phyloP scores from a whole-genome alignment of 768 basidiomycete species.

The Tephrocybe sp. region DNA sequence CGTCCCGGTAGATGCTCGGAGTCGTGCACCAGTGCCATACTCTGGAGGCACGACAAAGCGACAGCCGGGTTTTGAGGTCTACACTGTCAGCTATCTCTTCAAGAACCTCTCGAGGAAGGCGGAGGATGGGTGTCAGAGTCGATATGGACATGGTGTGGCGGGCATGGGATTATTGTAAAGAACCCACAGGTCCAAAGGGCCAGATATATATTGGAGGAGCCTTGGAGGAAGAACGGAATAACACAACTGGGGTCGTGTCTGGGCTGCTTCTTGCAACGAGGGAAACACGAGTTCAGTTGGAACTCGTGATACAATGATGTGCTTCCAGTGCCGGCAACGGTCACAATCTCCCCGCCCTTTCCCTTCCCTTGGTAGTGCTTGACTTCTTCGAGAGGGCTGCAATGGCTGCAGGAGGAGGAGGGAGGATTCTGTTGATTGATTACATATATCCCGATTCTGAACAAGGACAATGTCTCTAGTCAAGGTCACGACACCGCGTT shows the following conservation, averaged over 20 bases:
- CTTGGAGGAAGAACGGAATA: background rate
- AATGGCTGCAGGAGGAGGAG: background rate
- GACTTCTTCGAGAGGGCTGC: background rate
- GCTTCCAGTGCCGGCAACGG: constrained; percentile 9
- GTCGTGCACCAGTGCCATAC: constrained; percentile 31
- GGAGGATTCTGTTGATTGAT: background rate
- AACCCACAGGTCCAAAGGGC: background rate
- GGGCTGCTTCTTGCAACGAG: constrained; percentile 15
- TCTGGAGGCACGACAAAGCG: constrained; percentile 33
- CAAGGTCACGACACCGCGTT: background rate
- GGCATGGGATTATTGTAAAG: constrained; percentile 1
- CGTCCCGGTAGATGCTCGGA: constrained; percentile 32
- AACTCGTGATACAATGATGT: constrained; percentile 7
- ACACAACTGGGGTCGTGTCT: constrained; percentile 1
- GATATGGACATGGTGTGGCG: constrained; percentile 11
- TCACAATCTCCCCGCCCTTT: background rate
- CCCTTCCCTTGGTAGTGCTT: too few relatives aligned
- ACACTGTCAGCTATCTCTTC: constrained; percentile 32
- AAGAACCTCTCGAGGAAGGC: constrained; percentile 36
- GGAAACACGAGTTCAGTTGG: constrained; percentile 17
- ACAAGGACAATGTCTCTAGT: background rate
- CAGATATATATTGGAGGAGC: background rate
- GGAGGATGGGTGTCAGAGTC: constrained; percentile 9
- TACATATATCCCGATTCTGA: background rate
- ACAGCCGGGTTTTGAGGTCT: constrained; percentile 26